Base-by-base conservation (phyloP, 129 eudicot species). In the Centaurea solstitialis region DNA sequence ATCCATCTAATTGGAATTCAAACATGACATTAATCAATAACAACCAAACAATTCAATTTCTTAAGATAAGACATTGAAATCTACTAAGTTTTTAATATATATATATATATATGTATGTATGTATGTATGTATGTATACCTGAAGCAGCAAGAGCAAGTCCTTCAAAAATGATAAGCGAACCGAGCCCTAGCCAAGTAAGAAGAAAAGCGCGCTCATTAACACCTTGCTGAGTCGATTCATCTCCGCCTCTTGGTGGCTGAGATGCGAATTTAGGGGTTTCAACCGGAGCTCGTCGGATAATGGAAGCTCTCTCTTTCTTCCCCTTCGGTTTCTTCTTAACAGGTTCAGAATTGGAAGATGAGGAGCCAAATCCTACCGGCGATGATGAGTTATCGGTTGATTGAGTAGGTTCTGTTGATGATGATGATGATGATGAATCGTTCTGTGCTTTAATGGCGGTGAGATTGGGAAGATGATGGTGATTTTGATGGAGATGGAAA, bases 181-280 rank as follows among this genome's bases (percentile, higher is more conserved):
- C 98, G 39, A 94, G 93, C 28, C 94, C 98, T 73, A 89, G 81
- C 98, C 98, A 94, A 77, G 97, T 73, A 40, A 94, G 96, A 75
- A 92, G 88, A 80, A 92, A 90, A 57, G 93, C 94, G 57, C 82
- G 83, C 82, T 90, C 97, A 40, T 76, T 85, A 69, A 30, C 53
- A 11, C 83, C 79, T 75, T 70, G 88, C 73, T 92, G 91, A 33
- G 69, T 69, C 5, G 79, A 23, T 75, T 37, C 76, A 74, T 76
- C 80, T 11, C 39, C 76, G 35, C 22, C 72, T 70, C 76, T 78
- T 41, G 80, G 78, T 72, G 84, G 75, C n/a, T 81, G 76, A 9
- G 88, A n/a, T 6, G 70, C 88, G 72, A 89, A 89, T 18, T 72
- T 80, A n/a, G 93, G 93, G 9, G 85, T 86, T 76, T 89, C 92